phyloP scores from a whole-genome alignment of 176 grass and related monocot genomes.

The Oryza australiensis region DNA sequence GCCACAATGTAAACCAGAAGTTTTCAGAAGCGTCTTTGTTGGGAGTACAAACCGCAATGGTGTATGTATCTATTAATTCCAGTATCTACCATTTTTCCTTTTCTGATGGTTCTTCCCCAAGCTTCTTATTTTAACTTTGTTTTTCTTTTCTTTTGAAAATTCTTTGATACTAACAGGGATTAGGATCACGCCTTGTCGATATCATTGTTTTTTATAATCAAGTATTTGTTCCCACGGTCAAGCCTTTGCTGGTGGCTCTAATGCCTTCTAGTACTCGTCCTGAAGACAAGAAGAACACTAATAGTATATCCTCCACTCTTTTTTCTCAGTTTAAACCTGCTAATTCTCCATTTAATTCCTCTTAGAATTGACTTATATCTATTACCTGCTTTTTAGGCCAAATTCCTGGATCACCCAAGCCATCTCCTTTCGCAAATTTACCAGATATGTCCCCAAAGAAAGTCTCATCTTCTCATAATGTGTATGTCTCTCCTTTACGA shows the following conservation, averaged over 20 bases:
- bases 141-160: slow-evolving; percentile 20
- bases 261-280: slow-evolving; percentile 36
- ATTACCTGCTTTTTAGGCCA: slow-evolving; percentile 49
- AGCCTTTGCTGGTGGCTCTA: slow-evolving; percentile 72
- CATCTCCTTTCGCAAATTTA: slow-evolving; percentile 80
- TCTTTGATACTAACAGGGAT: slow-evolving; percentile 50
- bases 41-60: slow-evolving; percentile 53
- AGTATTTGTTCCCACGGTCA: slow-evolving; percentile 85
- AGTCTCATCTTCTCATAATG: slow-evolving; percentile 87
- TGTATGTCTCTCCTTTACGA: slow-evolving; percentile 89
- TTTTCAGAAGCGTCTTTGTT: slow-evolving; percentile 75
- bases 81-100: neutral
- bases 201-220: slow-evolving; percentile 96
- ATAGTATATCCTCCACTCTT: slow-evolving; percentile 49
- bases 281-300: slow-evolving; percentile 61
- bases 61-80: slow-evolving; percentile 32
- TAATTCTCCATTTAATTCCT: slow-evolving; percentile 10
- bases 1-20: slow-evolving; percentile 80
- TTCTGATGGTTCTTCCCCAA: slow-evolving; percentile 33
- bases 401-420: slow-evolving; percentile 74
- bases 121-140: slow-evolving; percentile 23
- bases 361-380: slow-evolving; percentile 30
- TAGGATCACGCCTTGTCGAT: slow-evolving; percentile 62
- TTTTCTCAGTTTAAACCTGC: slow-evolving; percentile 28
- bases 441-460: slow-evolving; percentile 98